Percentiles rank a stretch among this genome's conserved stretches.
phyloP scores from a whole-genome alignment of 2,329 filamentous ascomycete genomes.

The Microsporum audouinii region DNA sequence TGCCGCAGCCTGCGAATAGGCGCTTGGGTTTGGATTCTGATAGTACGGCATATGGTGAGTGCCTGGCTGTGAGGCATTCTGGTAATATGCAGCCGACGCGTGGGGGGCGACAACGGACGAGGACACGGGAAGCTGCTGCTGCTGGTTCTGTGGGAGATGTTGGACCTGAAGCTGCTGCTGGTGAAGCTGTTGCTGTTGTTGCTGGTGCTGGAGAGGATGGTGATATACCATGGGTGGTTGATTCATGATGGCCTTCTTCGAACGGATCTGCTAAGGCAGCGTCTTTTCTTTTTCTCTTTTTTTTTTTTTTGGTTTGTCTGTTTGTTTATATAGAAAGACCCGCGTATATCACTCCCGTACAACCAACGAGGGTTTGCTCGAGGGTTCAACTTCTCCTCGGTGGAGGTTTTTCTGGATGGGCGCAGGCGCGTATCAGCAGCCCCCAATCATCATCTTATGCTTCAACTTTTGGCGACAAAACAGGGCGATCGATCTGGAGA shows the following conservation, averaged over 20 bases:
- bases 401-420: neutral
- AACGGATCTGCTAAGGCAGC: neutral
- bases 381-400: neutral
- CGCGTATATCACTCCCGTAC: no score
- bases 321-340: neutral
- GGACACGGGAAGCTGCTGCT: conserved; percentile 12
- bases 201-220: conserved; percentile 12
- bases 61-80: conserved; percentile 2
- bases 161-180: neutral
- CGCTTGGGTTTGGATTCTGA: conserved; percentile 9
- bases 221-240: conserved; percentile 16
- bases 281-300: no score
- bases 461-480: neutral
- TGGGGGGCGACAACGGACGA: conserved; percentile 9
- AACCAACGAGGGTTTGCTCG: neutral
- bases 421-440: conserved; percentile 1
- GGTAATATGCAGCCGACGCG: conserved; percentile 1
- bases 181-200: neutral
- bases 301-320: no score
- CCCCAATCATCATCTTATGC: neutral
- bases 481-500: neutral
- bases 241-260: conserved; percentile 10
- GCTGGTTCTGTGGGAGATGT: conserved; percentile 8
- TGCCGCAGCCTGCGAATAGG: conserved; percentile 10
- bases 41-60: conserved; percentile 11